Conservation (phyloP, 2,329 filamentous ascomycete species). For the Parastagonospora avenae region DNA sequence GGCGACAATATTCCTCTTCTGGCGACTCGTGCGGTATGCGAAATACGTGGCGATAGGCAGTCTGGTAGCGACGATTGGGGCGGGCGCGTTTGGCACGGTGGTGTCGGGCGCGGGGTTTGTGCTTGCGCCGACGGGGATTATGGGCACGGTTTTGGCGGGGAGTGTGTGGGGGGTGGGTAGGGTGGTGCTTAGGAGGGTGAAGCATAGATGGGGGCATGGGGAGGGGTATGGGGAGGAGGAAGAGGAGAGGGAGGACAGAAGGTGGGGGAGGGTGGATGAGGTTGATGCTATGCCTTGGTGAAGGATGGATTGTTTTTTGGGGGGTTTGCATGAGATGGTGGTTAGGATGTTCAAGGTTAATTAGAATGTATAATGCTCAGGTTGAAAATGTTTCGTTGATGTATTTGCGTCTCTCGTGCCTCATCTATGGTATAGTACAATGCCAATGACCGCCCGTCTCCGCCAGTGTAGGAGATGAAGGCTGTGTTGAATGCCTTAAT, state of each 20-base stretch:
- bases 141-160: slow-evolving; percentile 44
- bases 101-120: slow-evolving; percentile 49
- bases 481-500: neutral
- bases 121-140: slow-evolving; percentile 49
- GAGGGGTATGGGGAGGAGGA: neutral
- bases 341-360: too few species aligned
- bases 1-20: slow-evolving; percentile 49
- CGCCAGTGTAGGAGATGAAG: neutral
- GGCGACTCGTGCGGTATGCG: slow-evolving; percentile 50
- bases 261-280: slow-evolving; percentile 5
- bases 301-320: neutral
- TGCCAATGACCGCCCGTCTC: neutral
- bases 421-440: neutral
- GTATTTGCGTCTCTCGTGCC: neutral
- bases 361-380: too few species aligned
- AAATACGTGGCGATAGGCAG: slow-evolving; percentile 52
- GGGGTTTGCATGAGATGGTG: neutral
- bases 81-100: slow-evolving; percentile 43
- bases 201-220: slow-evolving; percentile 30
- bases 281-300: slow-evolving; percentile 30
- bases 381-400: neutral
- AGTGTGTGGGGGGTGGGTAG: slow-evolving; percentile 48
- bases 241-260: slow-evolving; percentile 24
- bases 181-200: slow-evolving; percentile 43
- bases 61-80: slow-evolving; percentile 46